Evolutionary conservation across 2,329 filamentous ascomycete species (phyloP), one percentile per base, ranked within the genome.

Genomic region (Ophiostoma angusticollis): DNA sequence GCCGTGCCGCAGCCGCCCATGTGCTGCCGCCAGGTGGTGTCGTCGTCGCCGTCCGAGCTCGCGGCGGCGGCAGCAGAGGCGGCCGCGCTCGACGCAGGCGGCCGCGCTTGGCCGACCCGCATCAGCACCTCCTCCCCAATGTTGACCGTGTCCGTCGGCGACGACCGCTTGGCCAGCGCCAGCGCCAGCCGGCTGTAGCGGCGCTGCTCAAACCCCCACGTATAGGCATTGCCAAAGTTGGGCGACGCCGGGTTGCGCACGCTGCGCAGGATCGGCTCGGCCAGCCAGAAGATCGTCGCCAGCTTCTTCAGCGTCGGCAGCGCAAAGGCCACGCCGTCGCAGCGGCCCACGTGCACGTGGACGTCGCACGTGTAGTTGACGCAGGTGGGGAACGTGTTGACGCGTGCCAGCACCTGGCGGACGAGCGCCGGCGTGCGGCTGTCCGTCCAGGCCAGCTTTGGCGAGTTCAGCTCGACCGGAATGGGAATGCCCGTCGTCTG

Each of bases 301-400:
- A 62, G 51, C 18, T 52, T 51, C 48, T 56, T 56, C 13, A 63
- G 48, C 1, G 56, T 57, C 5, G 47, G 30, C 39, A 63, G 45
- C 2, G 50, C 41, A 40, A 58, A 58, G 2, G 52, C 45, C 5
- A 29, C 39, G 12, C 54, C 57, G 21, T 63, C 59, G 16, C 43
- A 37, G 0, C 57, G 54, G 3, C 60, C 60, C 8, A 62, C 40
- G 41, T 63, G 60, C 4, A 62, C 53, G 42, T 63, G 60, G 3
- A 60, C 49, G 41, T 61, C 59, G 42, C 58, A 61, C 4, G 54
- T 58, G 43, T 58, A 51, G 47, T 62, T 62, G 24, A 55, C 52
- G 2, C 24, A 8, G 2, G 41, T 40, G 5, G 43, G 42, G n/a
- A 58, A 37, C 0, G 50, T 44, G 30, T 53, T 51, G 13, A 46